Conservation (phyloP, 129 eudicot species). For the Lonicera japonica region DNA sequence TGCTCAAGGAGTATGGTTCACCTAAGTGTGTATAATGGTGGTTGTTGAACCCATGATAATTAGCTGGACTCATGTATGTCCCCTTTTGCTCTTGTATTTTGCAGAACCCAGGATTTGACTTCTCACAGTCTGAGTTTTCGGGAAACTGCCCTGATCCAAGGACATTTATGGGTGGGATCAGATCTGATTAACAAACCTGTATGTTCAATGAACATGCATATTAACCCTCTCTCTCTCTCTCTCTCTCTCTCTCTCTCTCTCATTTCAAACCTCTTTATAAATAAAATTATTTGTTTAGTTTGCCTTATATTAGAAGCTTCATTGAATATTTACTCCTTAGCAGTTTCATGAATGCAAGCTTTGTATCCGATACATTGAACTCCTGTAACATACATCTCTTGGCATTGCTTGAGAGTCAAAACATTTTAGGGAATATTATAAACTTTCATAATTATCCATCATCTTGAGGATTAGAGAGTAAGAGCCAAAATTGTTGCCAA, state of each 20-base stretch:
- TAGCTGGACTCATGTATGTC: too few species aligned
- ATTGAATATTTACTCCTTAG: constrained; percentile 2
- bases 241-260: constrained; percentile 11
- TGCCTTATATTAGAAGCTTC: constrained; percentile 6
- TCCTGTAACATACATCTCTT: constrained; percentile 6
- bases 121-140: constrained; percentile 83
- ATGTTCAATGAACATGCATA: constrained; percentile 22
- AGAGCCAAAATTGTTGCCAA: too few species aligned
- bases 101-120: constrained; percentile 98
- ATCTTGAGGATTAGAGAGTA: too few species aligned
- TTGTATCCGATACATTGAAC: constrained; percentile 7
- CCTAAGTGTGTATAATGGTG: too few species aligned
- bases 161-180: constrained; percentile 94
- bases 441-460: too few species aligned
- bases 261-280: constrained; percentile 8
- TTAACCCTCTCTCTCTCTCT: constrained; percentile 13
- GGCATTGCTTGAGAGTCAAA: neutral
- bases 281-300: constrained; percentile 3
- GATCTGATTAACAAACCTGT: constrained; percentile 33
- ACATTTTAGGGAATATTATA: too few species aligned
- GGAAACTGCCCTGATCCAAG: constrained; percentile 95
- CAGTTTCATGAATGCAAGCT: constrained; percentile 1
- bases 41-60: too few species aligned
- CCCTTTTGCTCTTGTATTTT: constrained; percentile 3
- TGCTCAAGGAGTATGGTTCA: too few species aligned